Evolutionary conservation across 1,139 yeast genomes (phyloP), one percentile per base, ranked within the genome.

Genomic region (Saccharomyces hybrid): DNA sequence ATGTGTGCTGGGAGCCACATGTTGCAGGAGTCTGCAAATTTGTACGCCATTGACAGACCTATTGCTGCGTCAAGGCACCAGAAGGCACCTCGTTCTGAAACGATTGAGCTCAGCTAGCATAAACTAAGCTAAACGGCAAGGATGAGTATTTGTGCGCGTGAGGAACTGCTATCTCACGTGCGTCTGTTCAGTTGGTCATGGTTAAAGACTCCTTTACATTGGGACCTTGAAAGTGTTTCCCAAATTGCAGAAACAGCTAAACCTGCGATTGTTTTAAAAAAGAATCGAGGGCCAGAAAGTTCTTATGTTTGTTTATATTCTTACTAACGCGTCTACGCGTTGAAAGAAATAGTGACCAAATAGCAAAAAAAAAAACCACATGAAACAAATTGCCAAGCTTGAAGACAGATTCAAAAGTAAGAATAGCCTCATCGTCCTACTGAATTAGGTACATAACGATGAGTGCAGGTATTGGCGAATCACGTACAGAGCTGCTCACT

Each of bases 401-500:
- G 34, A 20, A 1, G 16, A 28, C 3, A n/a, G 6, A 47, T n/a
- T 27, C 16, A 25, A 46, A 46, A 11, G 28, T n/a, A 49, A n/a
- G 20, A 29, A 20, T 38, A 16, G 1, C 2, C 16, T 16, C 16
- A 31, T 3, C 5, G 14, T 31, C 38, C 1, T 7, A 31, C 38
- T 31, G 38, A 31, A 31, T 31, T 4, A 31, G 14, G n/a, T 29
- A 48, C n/a, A 13, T 6, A 50, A 31, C 2, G 14, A 64, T 64
- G 66, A 61, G 67, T 50, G 66, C 38, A 13, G 38, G 69, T 13
- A 71, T 82, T 64, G 87, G 88, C 32, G 90, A 85, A 64, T 85
- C 95, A 28, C 81, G 98, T 63, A 82, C 85, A 50, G 97, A 90
- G 63, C 79, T 93, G 29, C 73, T 95, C 56, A 80, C 78, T 56